phyloP scores from a whole-genome alignment of 345 rosid species.

The Noccaea bulbosa region DNA sequence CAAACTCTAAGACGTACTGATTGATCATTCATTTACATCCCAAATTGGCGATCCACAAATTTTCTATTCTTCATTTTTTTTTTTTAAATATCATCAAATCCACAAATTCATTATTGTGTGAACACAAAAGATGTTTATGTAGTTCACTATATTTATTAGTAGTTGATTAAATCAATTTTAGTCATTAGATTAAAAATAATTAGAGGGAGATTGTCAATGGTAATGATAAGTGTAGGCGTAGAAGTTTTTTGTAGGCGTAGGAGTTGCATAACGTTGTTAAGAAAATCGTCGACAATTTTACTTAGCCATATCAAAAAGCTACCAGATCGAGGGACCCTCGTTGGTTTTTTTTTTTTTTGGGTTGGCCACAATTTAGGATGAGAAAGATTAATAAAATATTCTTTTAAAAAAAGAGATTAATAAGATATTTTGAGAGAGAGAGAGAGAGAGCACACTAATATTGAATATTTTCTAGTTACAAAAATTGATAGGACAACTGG shows the following conservation, averaged over 20 bases:
- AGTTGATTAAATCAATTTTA: background rate
- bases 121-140: constrained; percentile 11
- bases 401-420: background rate
- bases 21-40: background rate
- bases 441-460: constrained; percentile 11
- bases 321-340: constrained; percentile 38
- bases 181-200: background rate
- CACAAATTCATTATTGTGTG: background rate
- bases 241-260: constrained; percentile 36
- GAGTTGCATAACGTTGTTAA: constrained; percentile 44
- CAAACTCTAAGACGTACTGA: background rate
- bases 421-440: constrained; percentile 6
- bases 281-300: constrained; percentile 47
- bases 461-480: constrained; percentile 31
- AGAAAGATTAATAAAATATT: constrained; percentile 3
- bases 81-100: background rate
- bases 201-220: constrained; percentile 39
- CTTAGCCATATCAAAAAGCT: constrained; percentile 53
- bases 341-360: constrained; percentile 10
- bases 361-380: constrained; percentile 28
- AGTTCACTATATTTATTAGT: background rate
- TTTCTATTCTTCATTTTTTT: background rate
- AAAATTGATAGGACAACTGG: constrained; percentile 7
- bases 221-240: constrained; percentile 41
- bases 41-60: constrained; percentile 2